Evolutionary conservation across 768 basidiomycete species (phyloP), one percentile per base, ranked within the genome.

Genomic region (Termitomyces sp.): DNA sequence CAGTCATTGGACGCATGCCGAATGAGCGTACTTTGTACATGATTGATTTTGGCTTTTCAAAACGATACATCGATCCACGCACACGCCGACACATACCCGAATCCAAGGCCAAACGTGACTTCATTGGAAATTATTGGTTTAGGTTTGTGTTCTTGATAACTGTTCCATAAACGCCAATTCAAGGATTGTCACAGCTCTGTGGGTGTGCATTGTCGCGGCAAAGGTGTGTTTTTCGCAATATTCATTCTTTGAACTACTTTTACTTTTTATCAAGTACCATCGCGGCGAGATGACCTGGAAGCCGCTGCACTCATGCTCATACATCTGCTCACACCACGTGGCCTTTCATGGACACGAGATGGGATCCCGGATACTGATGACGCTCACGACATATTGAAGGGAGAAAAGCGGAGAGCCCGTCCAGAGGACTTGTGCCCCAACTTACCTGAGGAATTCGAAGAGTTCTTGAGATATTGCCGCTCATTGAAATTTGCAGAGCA

Each of bases 1-100:
- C 86, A 65, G 85, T 83, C 3, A 70, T 91, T 56, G 90, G 90
- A 14, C 75, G 80, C 53, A 72, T 79, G 4, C 84, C 87, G 0
- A 75, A 89, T 63, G 78, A 87, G 14, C 78, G 78, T 56, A 79
- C 74, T 42, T 77, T 92, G 63, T 92, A 91, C 67, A 88, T 92
- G 89, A 92, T 92, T 66, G 91, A 92, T 71, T 92, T 92, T 69
- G 90, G 90, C 14, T 92, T 92, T 71, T 89, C 89, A 17, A 92
- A 91, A 68, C 81, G 81, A 37, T 92, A 89, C 64, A 84, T 91
- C 63, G 88, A 92, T 72, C 80, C 81, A 25, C 63, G 70, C 50
- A 89, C 87, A 3, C 79, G 73, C 47, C 80, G 81, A n/a, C 90
- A 92, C 67, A 89, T 92, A 60, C 83, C 85, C 17, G 86, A 91